Base-by-base conservation (phyloP, 371 early-diverging fungal species). In the Rhizopus stolonifer region DNA sequence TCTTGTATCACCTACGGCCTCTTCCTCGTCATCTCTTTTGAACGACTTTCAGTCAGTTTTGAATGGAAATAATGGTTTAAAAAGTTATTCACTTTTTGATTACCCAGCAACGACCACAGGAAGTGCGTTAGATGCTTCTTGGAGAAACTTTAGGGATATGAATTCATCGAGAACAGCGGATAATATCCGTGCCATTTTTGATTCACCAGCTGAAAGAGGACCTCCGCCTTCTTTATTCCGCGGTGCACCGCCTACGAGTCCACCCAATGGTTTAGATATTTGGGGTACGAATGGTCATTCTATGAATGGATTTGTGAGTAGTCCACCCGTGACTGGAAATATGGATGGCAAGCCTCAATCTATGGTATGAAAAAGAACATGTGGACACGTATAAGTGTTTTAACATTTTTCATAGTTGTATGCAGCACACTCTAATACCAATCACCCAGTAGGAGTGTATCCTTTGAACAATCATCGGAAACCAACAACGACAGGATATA, bases 111-210 rank as follows among this genome's bases (percentile, higher is more conserved):
- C 56, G 7, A 47, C 29, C 0, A 44, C 59, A 19, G 54, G 57
- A 1, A 59, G 59, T 13, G 58, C 65, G 14, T 46, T 73, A 18
- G 67, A 73, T 24, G 58, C 59, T 22, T 64, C 69, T 10, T 74
- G 75, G 75, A 68, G 60, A 38, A 68, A 58, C 33, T 69, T 70
- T 56, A 60, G 75, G 44, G 71, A 70, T 22, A 70, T 69, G 56
- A 69, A 64, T 39, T 61, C 66, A n/a, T 60, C 66, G 22, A 56
- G 60, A 17, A 61, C 72, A 4, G 70, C 62, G 4, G 67, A 69
- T 10, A 72, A 72, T 32, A 65, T 72, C 38, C 65, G 73, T 18
- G 68, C 72, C 29, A 70, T 72, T 36, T 76, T 76, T 50, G 73
- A 76, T 47, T 57, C 61, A 2, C 49, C 61, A 10, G 56, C 51